Conservation (phyloP, 1,139 yeast genomes). For the Yamadazyma taylorii region DNA sequence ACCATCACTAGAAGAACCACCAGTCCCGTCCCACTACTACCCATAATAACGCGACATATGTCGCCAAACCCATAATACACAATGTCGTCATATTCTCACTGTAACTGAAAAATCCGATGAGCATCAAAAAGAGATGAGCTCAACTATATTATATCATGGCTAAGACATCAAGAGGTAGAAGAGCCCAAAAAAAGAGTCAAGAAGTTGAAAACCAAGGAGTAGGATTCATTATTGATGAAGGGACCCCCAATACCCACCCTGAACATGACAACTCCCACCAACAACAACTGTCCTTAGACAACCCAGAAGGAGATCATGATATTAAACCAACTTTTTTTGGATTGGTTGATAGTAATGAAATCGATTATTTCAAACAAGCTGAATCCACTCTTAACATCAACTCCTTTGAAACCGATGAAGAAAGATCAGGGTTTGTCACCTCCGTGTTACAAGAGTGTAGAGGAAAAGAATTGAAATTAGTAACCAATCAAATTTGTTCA, state of each 20-base stretch:
- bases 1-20: too few relatives aligned
- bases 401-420: slow-evolving; percentile 75
- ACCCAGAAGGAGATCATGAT: slow-evolving; percentile 6
- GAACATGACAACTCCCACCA: slow-evolving; percentile 6
- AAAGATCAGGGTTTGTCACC: slow-evolving; percentile 65
- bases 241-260: too few relatives aligned
- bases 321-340: slow-evolving; percentile 65
- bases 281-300: slow-evolving; percentile 2
- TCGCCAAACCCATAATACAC: too few relatives aligned
- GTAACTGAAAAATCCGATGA: too few relatives aligned
- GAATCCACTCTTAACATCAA: slow-evolving; percentile 82
- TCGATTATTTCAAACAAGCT: slow-evolving; percentile 90
- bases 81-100: too few relatives aligned
- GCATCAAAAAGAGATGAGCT: too few relatives aligned
- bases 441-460: slow-evolving; percentile 83
- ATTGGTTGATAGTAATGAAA: slow-evolving; percentile 75
- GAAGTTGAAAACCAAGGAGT: slow-evolving; percentile 15
- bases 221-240: slow-evolving; percentile 16
- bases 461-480: slow-evolving; percentile 90
- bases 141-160: neutral
- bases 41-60: too few relatives aligned
- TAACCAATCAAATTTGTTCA: slow-evolving; percentile 92
- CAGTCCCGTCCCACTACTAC: too few relatives aligned
- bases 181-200: slow-evolving; percentile 45
- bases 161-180: slow-evolving; percentile 64